phyloP scores from a whole-genome alignment of 805 yeast species.

The Priceomyces haplophilus region DNA sequence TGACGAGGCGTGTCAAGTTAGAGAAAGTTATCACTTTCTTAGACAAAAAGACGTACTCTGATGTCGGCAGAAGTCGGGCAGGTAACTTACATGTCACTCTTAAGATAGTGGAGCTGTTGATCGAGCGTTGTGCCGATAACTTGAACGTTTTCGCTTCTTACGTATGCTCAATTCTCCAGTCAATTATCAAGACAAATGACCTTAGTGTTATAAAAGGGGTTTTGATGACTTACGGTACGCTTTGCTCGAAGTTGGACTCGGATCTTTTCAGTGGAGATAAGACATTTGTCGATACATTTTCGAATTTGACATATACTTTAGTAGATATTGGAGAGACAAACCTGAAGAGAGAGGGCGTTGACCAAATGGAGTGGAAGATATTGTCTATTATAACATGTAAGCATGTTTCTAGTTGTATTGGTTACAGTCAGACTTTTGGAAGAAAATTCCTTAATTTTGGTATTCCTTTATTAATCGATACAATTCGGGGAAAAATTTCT shows the following conservation, averaged over 20 bases:
- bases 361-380: constrained; percentile 44
- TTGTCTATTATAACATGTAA: constrained; percentile 40
- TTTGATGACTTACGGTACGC: constrained; percentile 43
- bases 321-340: constrained; percentile 14
- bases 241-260: constrained; percentile 52
- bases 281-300: constrained; percentile 49
- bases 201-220: constrained; percentile 55
- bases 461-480: constrained; percentile 37
- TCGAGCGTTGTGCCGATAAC: constrained; percentile 76
- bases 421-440: constrained; percentile 28
- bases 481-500: constrained; percentile 24
- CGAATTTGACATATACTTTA: constrained; percentile 22
- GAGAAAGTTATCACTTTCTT: constrained; percentile 80
- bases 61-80: constrained; percentile 56
- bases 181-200: constrained; percentile 56
- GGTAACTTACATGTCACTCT: constrained; percentile 86
- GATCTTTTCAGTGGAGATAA: constrained; percentile 66
- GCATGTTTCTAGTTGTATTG: constrained; percentile 37
- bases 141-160: constrained; percentile 76
- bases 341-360: constrained; percentile 19
- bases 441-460: constrained; percentile 29
- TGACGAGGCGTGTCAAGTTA: constrained; percentile 82
- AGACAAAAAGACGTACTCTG: constrained; percentile 57
- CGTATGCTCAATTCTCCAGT: constrained; percentile 56
- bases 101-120: constrained; percentile 63